Base-by-base conservation (phyloP, 2,329 filamentous ascomycete species). In the Colletotrichum tabaci region DNA sequence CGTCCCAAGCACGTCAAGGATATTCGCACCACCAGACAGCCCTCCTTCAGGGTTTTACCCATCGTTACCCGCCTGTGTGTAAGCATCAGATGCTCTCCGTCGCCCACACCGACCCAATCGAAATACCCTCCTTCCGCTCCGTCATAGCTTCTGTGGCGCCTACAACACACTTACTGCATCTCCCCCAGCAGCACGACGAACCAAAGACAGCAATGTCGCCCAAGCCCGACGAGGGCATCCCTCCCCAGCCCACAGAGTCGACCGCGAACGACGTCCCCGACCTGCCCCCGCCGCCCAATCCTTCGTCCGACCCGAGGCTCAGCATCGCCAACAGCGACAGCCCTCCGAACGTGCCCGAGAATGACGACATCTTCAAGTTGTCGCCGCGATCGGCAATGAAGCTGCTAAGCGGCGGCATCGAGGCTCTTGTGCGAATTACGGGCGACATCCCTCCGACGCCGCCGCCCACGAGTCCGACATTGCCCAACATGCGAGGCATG, bases 371-470 rank as follows among this genome's bases (percentile, higher is more conserved):
- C 73, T 93, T 93, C 82, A 89, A 89, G 62, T 87, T 98, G 71
- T 84, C 90, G 1, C 90, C 94, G 4, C 86, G 92, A 62, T 91
- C 91, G 2, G 95, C 95, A 6, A 88, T 98, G 77, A 93, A 92
- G 77, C 85, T 97, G 74, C 88, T 98, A n/a, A 91, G 91, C 75
- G 87, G 90, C 49, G 90, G 90, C 69, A 85, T 95, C 72, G 92
- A 95, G 76, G 87, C 90, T 4, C 86, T 96, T 62, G 92, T 94
- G 38, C 88, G 88, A 74, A 86, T 92, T 70, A 94, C 92, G 2
- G 93, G 93, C 78, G 94, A 97, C 77, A 86, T 96, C 15, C 94
- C 93, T 26, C 93, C 92, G 18, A 96, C 92, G n/a, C 93, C 92
- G 66, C 92, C 93, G 6, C 88, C 91, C 2, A 87, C 87, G 64